Evolutionary conservation across 257 asterid species (phyloP), one percentile per base, ranked within the genome.

Genomic region (Forsythia viridissima): DNA sequence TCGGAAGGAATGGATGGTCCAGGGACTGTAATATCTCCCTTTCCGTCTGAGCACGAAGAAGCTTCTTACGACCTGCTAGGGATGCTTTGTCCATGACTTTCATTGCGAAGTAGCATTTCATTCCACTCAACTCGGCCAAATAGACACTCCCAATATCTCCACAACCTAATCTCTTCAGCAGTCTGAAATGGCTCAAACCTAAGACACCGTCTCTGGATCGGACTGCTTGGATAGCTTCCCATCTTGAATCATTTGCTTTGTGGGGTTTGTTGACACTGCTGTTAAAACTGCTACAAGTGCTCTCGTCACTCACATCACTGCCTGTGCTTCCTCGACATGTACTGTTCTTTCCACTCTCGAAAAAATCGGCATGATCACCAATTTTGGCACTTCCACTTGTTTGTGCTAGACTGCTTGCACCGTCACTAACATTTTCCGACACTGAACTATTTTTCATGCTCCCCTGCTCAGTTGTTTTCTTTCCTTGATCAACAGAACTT

Each of bases 101-200:
- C 95, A 90, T 89, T 10, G 97, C 97, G 72, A 92, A 92, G 71
- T 87, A 85, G 83, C 94, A 89, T 80, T 87, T 82, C 36, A 89
- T 89, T 15, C 90, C 86, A 65, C 89, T 85, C 90, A 92, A 77
- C 83, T 92, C 97, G 3, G 97, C 88, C 70, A 92, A 78, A 85
- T 92, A 92, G 78, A 92, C 96, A 69, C 96, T 92, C 43, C 97
- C 97, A 38, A 92, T 92, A 81, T 92, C 97, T 73, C 97, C 97
- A 90, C 93, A 92, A 6, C 97, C 97, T 37, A 92, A 84, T 76
- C 93, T 84, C 76, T 88, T 92, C 75, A 92, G 83, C 34, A 92
- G 81, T 87, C 91, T 90, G 78, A 92, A 92, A 79, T 92, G 95
- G 71, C 90, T 91, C 86, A 92, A 85, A 79, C 94, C 94, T 65